Base-by-base conservation (phyloP, 2,329 filamentous ascomycete genomes). In the Fusarium piperis region DNA sequence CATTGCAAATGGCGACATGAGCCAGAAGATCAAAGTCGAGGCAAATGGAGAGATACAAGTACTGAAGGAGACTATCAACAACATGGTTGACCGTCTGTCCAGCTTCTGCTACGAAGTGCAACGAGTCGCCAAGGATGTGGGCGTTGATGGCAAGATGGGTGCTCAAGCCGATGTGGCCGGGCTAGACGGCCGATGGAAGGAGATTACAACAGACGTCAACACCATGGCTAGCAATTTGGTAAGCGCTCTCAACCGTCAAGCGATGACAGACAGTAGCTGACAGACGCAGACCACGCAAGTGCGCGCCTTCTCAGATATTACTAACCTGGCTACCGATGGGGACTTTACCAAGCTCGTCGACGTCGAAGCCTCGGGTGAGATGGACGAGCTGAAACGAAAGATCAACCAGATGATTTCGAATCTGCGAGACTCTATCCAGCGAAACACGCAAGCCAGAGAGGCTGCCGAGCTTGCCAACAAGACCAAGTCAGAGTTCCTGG, bases 331-430 rank as follows among this genome's bases (percentile, higher is more conserved):
- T 30, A 98, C 95, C 65, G 95, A 97, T 79, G 96, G 96, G 71
- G 95, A 99, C 82, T 98, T 98, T 81, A 97, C 94, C 26, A 97
- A 98, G 80, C 90, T 97, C 64, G 95, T 99, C 80, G 97, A 96
- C 53, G 95, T 99, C 18, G 95, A 98, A 81, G 96, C 96, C 20
- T 98, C 95, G 13, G 96, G 96, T 71, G 96, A 99, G 82, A 98
- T 99, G 96, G 96, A 98, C 82, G 95, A 98, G 81, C 87, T 99
- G 76, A 99, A 99, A 84, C 91, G 95, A 77, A 98, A 98, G 87
- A 98, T 99, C 88, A 99, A 98, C 81, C 94, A 97, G 85, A 99
- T 99, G 96, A 95, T 98, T 59, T 96, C 93, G 79, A 97, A 97
- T 79, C 85, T 99, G 70, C 88, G 95, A 74, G 96, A 98, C 83